Percentiles rank a stretch among this genome's conserved stretches.
These are phyloP conservation scores for Aspergillus incahuasiensis DNA, from an alignment of 495 filamentous ascomycete genomes.

Conservation along the genomic window DNA sequence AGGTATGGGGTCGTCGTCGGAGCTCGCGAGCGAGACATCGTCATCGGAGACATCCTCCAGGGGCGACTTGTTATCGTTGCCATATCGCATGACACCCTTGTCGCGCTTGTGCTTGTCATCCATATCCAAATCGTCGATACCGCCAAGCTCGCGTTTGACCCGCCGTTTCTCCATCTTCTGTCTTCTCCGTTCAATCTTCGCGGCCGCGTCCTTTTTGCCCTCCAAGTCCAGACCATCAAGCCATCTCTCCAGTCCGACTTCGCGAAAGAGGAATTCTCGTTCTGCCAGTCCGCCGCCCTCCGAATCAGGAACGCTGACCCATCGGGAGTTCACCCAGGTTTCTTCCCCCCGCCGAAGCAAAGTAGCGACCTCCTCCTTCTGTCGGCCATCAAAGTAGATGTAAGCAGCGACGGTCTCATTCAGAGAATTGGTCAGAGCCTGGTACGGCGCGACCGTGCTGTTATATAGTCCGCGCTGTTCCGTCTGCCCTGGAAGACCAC, in stretches of 20 bases:
- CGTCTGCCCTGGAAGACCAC: constrained; percentile 56
- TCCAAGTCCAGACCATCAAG: constrained; percentile 90
- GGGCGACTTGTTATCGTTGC: constrained; percentile 64
- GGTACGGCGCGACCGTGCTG: constrained; percentile 71
- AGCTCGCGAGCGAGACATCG: constrained; percentile 64
- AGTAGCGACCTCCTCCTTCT: constrained; percentile 96
- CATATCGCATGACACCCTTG: constrained; percentile 70
- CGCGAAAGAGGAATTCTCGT: constrained; percentile 94
- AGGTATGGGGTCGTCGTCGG: constrained; percentile 83
- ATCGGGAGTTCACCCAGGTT: constrained; percentile 97
- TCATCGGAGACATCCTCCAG: constrained; percentile 69
- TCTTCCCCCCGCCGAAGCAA: constrained; percentile 89
- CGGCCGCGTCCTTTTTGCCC: constrained; percentile 72
- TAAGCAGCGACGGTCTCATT: constrained; percentile 98
- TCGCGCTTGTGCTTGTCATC: constrained; percentile 42
- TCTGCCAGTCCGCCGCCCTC: constrained; percentile 94
- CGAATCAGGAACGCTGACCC: constrained; percentile 87
- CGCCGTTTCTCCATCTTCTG: constrained; percentile 85
- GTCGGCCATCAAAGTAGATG: constrained; percentile 95
- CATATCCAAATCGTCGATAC: constrained; percentile 47
- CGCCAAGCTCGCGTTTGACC: constrained; percentile 55
- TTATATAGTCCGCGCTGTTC: constrained; percentile 51
- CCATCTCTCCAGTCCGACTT: constrained; percentile 94
- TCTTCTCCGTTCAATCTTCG: constrained; percentile 79
- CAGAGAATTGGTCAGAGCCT: constrained; percentile 77